Evolutionary conservation across 2,329 filamentous ascomycete genomes (phyloP).

Genomic region (Penicillium nordicum): DNA sequence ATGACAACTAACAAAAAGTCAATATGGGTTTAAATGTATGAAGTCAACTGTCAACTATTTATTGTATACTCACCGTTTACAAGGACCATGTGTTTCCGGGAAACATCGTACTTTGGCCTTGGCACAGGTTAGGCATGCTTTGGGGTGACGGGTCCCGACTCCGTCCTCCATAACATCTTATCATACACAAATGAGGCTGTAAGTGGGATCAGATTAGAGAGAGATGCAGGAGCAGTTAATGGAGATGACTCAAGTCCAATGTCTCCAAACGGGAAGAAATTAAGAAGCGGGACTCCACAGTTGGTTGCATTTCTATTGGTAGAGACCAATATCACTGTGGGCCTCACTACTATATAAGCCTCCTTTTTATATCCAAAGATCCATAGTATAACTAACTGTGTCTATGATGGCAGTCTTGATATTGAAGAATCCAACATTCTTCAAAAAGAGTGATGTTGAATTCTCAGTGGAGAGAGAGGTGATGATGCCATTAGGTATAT

Average conservation of each 20-base stretch:
- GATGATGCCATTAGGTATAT: too few relatives aligned
- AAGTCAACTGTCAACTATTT: neutral
- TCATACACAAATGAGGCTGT: neutral
- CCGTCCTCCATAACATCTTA: conserved; percentile 7
- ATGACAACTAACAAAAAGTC: conserved; percentile 22
- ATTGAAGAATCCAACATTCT: too few relatives aligned
- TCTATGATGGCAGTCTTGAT: too few relatives aligned
- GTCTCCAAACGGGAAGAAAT: neutral
- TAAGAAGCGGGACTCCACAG: neutral
- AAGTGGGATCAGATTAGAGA: neutral
- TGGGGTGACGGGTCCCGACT: conserved; percentile 12
- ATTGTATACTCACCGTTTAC: conserved; percentile 14
- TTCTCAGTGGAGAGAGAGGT: too few relatives aligned
- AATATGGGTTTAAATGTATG: neutral
- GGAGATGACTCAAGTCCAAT: neutral
- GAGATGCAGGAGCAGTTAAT: neutral
- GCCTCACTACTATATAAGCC: neutral
- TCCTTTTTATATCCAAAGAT: neutral
- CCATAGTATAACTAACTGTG: too few relatives aligned
- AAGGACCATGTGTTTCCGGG: conserved; percentile 11
- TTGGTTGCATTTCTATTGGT: neutral
- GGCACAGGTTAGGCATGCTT: conserved; percentile 21
- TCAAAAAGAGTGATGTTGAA: too few relatives aligned
- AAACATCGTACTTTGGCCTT: conserved; percentile 24
- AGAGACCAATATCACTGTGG: neutral